Evolutionary conservation across 75 land plant species (phyloP).

Genomic region (Ceratopteris richardii): DNA sequence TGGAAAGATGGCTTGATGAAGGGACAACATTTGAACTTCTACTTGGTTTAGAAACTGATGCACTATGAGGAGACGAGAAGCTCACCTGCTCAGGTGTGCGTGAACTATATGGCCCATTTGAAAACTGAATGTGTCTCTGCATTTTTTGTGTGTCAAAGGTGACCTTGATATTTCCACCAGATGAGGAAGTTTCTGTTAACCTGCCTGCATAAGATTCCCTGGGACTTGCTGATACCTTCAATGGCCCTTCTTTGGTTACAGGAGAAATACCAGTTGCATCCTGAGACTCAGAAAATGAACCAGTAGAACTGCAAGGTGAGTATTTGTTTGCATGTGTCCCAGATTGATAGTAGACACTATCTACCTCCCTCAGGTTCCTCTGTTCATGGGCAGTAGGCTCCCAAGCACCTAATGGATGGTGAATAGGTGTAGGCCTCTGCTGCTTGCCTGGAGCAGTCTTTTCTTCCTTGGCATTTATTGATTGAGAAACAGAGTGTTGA

Average conservation of each 20-base stretch:
- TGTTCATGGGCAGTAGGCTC: neutral
- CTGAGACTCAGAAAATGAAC: neutral
- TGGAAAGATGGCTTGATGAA: no score
- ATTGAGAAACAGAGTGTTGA: neutral
- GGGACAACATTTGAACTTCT: no score
- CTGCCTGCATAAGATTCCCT: neutral
- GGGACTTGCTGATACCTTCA: neutral
- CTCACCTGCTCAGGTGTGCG: no score
- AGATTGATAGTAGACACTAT: neutral
- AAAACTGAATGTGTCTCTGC: constrained; percentile 1
- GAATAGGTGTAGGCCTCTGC: neutral
- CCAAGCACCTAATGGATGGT: neutral
- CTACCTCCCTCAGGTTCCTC: neutral
- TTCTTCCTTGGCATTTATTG: no score
- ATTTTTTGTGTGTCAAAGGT: neutral
- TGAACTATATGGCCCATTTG: neutral
- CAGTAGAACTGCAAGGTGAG: neutral
- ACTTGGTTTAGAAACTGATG: no score
- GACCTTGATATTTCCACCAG: neutral
- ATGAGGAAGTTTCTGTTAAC: neutral
- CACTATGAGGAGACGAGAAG: no score
- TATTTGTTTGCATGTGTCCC: neutral
- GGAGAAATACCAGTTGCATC: neutral
- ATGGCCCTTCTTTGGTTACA: neutral
- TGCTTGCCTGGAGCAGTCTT: neutral